Evolutionary conservation across 2,329 filamentous ascomycete species (phyloP).

Genomic region (Lachnellula cervina): DNA sequence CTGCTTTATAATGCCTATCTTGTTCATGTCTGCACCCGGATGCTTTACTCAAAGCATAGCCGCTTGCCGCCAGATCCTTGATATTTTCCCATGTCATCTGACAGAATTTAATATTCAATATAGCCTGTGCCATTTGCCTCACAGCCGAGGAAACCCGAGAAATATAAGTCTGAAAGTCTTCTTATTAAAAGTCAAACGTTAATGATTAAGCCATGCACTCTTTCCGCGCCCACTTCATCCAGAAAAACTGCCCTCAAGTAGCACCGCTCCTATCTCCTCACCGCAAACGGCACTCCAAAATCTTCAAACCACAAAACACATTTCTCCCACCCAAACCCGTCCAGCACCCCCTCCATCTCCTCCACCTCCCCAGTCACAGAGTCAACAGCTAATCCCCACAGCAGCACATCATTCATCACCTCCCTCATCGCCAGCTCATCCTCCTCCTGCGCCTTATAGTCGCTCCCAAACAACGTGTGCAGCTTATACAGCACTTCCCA

Average conservation of each 20-base stretch:
- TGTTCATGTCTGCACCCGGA: too few species aligned
- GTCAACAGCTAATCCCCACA: background rate
- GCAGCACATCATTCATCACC: background rate
- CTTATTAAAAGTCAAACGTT: too few species aligned
- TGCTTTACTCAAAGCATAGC: too few species aligned
- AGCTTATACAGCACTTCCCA: background rate
- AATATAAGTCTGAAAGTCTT: too few species aligned
- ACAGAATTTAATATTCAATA: too few species aligned
- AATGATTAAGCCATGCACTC: background rate
- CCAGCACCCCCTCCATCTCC: background rate
- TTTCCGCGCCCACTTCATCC: background rate
- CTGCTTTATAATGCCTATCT: too few species aligned
- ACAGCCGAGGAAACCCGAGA: too few species aligned
- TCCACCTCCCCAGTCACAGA: background rate
- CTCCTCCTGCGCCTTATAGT: background rate
- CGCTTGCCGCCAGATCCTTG: too few species aligned
- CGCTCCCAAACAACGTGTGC: background rate
- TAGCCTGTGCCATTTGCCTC: too few species aligned
- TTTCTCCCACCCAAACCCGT: background rate
- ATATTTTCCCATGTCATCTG: too few species aligned
- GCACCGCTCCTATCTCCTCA: background rate
- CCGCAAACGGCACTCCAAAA: background rate
- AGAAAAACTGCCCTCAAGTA: background rate
- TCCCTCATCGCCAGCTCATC: background rate
- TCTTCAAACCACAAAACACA: background rate